A percentile compares a stretch with the other conserved stretches of the same genome.
phyloP scores from a whole-genome alignment of 2,329 filamentous ascomycete genomes.

The Aspergillus nomiae region DNA sequence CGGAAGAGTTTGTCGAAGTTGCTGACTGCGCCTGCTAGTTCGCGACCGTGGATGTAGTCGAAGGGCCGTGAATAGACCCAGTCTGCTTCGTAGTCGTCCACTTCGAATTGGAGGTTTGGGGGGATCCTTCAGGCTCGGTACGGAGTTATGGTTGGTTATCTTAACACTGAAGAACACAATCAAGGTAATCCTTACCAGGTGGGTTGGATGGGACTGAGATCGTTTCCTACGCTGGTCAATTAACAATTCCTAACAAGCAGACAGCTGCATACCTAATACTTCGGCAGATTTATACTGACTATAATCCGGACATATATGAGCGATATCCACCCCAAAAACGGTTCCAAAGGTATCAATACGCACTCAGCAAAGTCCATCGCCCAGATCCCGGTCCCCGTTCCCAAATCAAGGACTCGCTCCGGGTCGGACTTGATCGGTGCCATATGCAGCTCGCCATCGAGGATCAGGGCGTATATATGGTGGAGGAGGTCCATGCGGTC shows the following conservation, averaged over 20 bases:
- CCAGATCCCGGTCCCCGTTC: constrained; percentile 42
- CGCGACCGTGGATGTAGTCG: constrained; percentile 36
- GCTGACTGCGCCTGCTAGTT: constrained; percentile 32
- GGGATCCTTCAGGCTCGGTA: constrained; percentile 27
- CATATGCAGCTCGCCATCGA: constrained; percentile 30
- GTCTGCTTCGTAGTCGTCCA: constrained; percentile 34
- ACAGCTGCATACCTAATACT: constrained; percentile 29
- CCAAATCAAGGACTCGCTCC: constrained; percentile 35
- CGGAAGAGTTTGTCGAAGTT: constrained; percentile 30
- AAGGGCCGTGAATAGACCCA: constrained; percentile 33
- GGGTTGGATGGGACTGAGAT: constrained; percentile 35
- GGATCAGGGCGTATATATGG: constrained; percentile 37
- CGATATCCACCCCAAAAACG: neutral
- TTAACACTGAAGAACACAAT: neutral
- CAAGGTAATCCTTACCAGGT: constrained; percentile 25
- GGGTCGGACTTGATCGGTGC: constrained; percentile 28
- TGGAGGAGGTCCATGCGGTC: constrained; percentile 39
- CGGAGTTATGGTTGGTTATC: neutral
- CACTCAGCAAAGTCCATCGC: constrained; percentile 42
- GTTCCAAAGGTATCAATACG: constrained; percentile 1
- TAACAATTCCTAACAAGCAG: neutral
- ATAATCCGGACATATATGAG: neutral
- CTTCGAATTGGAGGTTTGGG: constrained; percentile 37
- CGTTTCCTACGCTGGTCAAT: constrained; percentile 25
- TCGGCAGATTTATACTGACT: constrained; percentile 29